These are phyloP conservation scores for Nitzschia sp. DNA, from an alignment of 108 stramenopile species.

Conservation along the genomic window DNA sequence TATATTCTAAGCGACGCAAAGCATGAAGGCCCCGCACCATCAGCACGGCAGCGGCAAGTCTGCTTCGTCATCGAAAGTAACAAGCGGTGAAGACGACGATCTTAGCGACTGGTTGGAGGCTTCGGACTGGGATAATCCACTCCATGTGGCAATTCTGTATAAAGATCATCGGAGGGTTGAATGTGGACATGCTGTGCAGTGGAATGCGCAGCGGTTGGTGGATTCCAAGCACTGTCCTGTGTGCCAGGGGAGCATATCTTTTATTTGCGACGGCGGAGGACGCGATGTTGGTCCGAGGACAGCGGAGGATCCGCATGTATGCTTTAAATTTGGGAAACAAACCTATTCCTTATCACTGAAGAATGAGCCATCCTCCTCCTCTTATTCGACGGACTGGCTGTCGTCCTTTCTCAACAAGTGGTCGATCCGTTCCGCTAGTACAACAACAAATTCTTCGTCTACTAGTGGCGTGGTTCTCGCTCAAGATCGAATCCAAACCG, in stretches of 20 bases:
- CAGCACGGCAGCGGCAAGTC: too few species aligned
- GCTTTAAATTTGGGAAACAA: slow-evolving; percentile 8
- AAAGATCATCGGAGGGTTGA: neutral
- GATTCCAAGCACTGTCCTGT: neutral
- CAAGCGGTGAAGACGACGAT: too few species aligned
- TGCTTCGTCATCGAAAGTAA: too few species aligned
- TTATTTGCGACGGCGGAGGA: neutral
- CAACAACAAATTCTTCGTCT: neutral
- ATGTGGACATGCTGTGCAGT: slow-evolving; percentile 14
- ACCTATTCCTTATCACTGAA: neutral
- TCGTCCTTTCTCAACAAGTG: neutral
- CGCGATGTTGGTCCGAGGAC: neutral
- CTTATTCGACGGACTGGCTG: neutral
- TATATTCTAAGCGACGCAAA: too few species aligned
- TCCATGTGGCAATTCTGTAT: neutral
- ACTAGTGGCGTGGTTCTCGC: neutral
- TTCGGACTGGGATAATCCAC: slow-evolving; percentile 3
- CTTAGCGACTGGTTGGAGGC: neutral
- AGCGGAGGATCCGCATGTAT: neutral
- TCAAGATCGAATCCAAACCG: neutral
- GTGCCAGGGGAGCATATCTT: slow-evolving; percentile 2
- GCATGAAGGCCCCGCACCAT: too few species aligned
- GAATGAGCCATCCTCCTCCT: neutral
- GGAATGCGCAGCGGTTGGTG: slow-evolving; percentile 3
- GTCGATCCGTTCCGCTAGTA: neutral